Evolutionary conservation across 2,329 filamentous ascomycete species (phyloP).

Genomic region (Aspergillus brunneoviolaceus): DNA sequence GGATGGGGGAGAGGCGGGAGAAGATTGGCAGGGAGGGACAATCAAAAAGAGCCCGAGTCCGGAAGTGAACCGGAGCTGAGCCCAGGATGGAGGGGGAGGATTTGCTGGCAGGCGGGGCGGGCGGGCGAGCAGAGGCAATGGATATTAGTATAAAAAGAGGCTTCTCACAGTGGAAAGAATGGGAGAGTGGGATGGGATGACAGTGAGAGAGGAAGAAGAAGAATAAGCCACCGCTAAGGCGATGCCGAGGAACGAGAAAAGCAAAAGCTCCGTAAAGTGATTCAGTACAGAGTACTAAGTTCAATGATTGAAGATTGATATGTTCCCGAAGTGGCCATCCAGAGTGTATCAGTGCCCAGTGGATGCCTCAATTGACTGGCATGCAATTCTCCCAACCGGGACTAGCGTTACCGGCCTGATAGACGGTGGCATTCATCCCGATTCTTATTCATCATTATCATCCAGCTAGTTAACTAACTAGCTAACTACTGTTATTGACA

Average conservation of each 20-base stretch:
- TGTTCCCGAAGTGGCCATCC: too few relatives aligned
- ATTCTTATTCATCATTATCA: neutral
- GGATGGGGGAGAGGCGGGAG: neutral
- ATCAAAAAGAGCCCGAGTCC: neutral
- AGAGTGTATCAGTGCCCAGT: too few relatives aligned
- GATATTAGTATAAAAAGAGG: neutral
- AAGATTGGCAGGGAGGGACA: neutral
- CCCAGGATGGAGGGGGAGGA: neutral
- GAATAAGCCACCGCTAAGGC: neutral
- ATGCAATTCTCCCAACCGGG: neutral
- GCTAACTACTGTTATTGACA: too few relatives aligned
- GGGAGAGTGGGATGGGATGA: neutral
- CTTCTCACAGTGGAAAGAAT: neutral
- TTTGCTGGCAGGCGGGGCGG: slow-evolving; percentile 19
- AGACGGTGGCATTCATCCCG: neutral
- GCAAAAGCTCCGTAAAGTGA: neutral
- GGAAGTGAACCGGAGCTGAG: neutral
- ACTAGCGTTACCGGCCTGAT: neutral
- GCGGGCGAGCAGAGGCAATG: neutral
- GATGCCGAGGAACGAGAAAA: neutral
- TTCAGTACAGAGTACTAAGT: too few relatives aligned
- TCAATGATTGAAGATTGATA: too few relatives aligned
- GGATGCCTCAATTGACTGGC: too few relatives aligned
- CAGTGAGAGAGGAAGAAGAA: neutral
- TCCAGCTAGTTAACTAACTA: too few relatives aligned